phyloP scores from a whole-genome alignment of 805 yeast genomes.

The Candida succiphila region DNA sequence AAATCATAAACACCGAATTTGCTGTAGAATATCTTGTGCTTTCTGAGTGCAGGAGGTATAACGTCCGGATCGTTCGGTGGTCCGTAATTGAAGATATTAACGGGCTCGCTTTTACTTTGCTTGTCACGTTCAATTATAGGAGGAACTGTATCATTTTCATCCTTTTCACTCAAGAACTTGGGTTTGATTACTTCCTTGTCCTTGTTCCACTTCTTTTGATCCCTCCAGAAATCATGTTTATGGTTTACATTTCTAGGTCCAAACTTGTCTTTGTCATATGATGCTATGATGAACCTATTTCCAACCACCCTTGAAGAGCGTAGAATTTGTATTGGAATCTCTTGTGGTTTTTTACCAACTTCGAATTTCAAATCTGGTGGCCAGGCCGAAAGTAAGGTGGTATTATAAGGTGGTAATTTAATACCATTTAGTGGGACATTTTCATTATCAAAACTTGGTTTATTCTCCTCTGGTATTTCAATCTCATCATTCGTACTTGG shows the following conservation, averaged over 20 bases:
- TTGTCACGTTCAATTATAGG: slow-evolving; percentile 9
- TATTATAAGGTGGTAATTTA: slow-evolving; percentile 83
- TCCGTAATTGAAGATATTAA: neutral
- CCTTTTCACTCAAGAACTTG: slow-evolving; percentile 54
- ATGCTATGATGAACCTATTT: slow-evolving; percentile 28
- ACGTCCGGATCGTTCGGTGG: slow-evolving; percentile 21
- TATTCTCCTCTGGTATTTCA: slow-evolving; percentile 17
- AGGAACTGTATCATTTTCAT: slow-evolving; percentile 20
- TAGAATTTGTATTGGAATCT: slow-evolving; percentile 39
- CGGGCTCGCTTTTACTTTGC: neutral
- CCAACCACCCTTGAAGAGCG: slow-evolving; percentile 25
- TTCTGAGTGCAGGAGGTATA: slow-evolving; percentile 68
- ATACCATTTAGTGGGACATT: slow-evolving; percentile 54
- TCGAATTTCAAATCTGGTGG: slow-evolving; percentile 53
- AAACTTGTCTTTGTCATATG: slow-evolving; percentile 46
- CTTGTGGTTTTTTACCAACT: slow-evolving; percentile 45
- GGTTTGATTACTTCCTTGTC: slow-evolving; percentile 24
- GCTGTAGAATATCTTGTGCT: slow-evolving; percentile 71
- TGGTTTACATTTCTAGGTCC: slow-evolving; percentile 44
- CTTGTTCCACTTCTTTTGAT: slow-evolving; percentile 18
- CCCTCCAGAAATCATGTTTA: slow-evolving; percentile 30
- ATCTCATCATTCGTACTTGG: slow-evolving; percentile 33
- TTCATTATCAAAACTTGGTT: slow-evolving; percentile 27
- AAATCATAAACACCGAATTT: slow-evolving; percentile 91
- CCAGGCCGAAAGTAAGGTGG: slow-evolving; percentile 73